phyloP scores from a whole-genome alignment of 306 rosid genomes.

The Medicago ruthenica region DNA sequence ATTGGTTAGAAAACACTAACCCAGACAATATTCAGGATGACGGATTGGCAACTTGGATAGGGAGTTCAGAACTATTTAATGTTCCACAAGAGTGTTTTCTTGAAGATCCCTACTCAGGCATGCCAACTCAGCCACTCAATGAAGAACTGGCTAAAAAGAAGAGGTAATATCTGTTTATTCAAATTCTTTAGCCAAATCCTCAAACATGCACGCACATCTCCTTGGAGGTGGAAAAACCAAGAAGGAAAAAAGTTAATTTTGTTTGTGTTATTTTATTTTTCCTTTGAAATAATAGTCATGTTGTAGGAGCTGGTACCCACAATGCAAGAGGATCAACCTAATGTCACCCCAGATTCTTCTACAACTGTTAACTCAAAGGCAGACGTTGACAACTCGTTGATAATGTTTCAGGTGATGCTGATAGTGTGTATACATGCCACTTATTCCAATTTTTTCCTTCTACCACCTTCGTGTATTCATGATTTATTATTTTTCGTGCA shows the following conservation, averaged over 20 bases:
- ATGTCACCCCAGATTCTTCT: constrained; percentile 81
- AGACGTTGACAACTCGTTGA: constrained; percentile 62
- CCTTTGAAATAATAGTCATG: constrained; percentile 51
- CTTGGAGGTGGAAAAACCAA: neutral
- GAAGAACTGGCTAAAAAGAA: constrained; percentile 54
- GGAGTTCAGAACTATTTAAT: constrained; percentile 57
- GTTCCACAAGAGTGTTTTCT: constrained; percentile 48
- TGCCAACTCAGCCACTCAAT: constrained; percentile 50
- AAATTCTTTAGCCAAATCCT: neutral
- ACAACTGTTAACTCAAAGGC: constrained; percentile 68
- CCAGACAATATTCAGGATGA: constrained; percentile 59
- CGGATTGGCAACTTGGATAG: constrained; percentile 71
- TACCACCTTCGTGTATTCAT: constrained; percentile 15
- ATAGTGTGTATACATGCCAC: neutral
- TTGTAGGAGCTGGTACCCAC: constrained; percentile 48
- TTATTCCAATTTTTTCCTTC: neutral
- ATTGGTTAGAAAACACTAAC: constrained; percentile 70
- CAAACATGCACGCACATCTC: neutral
- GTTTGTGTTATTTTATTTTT: constrained; percentile 32
- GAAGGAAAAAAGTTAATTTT: neutral
- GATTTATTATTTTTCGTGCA: constrained; percentile 40
- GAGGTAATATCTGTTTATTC: constrained; percentile 51
- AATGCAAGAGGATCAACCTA: constrained; percentile 61
- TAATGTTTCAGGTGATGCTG: constrained; percentile 70
- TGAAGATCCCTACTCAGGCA: constrained; percentile 49